Conservation (phyloP, 768 basidiomycete genomes). For the Sutorius australiensis region DNA sequence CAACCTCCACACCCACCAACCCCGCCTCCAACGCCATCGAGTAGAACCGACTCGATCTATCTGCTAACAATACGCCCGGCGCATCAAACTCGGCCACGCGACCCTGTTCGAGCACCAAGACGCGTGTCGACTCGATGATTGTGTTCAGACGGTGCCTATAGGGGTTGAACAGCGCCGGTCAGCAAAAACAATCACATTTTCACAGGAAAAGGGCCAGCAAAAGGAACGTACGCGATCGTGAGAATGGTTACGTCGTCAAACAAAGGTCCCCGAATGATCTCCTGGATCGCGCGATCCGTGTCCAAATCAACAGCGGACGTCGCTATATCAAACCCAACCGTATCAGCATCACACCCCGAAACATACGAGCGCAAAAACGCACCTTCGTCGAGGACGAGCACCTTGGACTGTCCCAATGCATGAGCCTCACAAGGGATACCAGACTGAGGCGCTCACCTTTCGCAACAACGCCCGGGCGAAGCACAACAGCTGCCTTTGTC, state of each 20-base stretch:
- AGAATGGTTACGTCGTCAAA: constrained; percentile 79
- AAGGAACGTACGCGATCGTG: constrained; percentile 69
- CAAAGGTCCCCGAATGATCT: constrained; percentile 75
- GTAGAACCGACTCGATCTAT: constrained; percentile 54
- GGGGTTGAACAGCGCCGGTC: not conserved
- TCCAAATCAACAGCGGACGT: constrained; percentile 90
- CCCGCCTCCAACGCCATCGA: constrained; percentile 66
- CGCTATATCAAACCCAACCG: constrained; percentile 38
- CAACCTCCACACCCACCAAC: constrained; percentile 21
- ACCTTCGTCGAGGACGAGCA: constrained; percentile 94
- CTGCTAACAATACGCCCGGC: constrained; percentile 60
- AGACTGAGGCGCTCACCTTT: constrained; percentile 42
- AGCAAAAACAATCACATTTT: not conserved
- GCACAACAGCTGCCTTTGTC: constrained; percentile 85
- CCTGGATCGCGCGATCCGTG: constrained; percentile 85
- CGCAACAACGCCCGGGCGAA: constrained; percentile 82
- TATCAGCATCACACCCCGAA: not conserved
- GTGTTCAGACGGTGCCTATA: constrained; percentile 78
- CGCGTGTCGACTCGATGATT: constrained; percentile 74
- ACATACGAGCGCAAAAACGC: constrained; percentile 4
- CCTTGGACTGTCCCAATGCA: constrained; percentile 54
- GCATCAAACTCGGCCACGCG: constrained; percentile 78
- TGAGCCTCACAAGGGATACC: not conserved
- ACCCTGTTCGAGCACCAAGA: constrained; percentile 83
- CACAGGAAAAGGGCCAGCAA: too few species aligned